Evolutionary conservation across 1,284 basidiomycete genomes (phyloP).

Genomic region (Anthracocystis panici-leucophaei): DNA sequence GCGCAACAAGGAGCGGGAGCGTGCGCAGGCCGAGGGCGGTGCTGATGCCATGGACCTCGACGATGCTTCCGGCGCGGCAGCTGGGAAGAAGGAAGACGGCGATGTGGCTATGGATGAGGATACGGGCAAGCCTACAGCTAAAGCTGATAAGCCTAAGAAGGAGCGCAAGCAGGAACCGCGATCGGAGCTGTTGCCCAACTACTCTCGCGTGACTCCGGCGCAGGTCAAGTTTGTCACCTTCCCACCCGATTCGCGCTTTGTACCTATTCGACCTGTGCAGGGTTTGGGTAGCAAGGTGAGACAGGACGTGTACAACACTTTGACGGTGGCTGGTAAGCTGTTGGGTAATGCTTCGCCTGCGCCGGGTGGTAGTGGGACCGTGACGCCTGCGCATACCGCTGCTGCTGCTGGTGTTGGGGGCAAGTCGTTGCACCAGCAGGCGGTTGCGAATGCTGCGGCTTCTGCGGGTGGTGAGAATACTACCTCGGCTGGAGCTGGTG

Average conservation of each 20-base stretch:
- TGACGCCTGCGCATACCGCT: conserved; percentile 37
- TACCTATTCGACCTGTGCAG: conserved; percentile 84
- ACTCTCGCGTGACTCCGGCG: conserved; percentile 90
- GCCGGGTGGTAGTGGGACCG: conserved; percentile 55
- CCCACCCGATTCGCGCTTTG: conserved; percentile 82
- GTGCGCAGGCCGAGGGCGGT: conserved; percentile 55
- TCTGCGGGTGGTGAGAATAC: conserved; percentile 16
- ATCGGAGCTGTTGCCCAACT: conserved; percentile 84
- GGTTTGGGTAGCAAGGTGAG: conserved; percentile 44
- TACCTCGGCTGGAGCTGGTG: conserved; percentile 2
- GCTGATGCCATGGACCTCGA: conserved; percentile 62
- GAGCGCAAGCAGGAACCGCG: conserved; percentile 79
- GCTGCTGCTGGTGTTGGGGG: conserved; percentile 5
- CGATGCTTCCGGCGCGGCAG: conserved; percentile 27
- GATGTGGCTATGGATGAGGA: conserved; percentile 57
- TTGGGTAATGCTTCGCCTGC: conserved; percentile 57
- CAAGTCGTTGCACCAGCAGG: conserved; percentile 42
- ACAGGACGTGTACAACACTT: conserved; percentile 59
- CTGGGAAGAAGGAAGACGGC: conserved; percentile 35
- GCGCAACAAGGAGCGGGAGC: conserved; percentile 63
- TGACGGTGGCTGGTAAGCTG: conserved; percentile 52
- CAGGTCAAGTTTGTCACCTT: conserved; percentile 88
- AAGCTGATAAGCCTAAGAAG: conserved; percentile 45
- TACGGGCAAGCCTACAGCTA: conserved; percentile 33
- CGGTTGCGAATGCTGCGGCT: conserved; percentile 30